phyloP scores from a whole-genome alignment of 176 grass and related monocot species.

The Zizania latifolia region DNA sequence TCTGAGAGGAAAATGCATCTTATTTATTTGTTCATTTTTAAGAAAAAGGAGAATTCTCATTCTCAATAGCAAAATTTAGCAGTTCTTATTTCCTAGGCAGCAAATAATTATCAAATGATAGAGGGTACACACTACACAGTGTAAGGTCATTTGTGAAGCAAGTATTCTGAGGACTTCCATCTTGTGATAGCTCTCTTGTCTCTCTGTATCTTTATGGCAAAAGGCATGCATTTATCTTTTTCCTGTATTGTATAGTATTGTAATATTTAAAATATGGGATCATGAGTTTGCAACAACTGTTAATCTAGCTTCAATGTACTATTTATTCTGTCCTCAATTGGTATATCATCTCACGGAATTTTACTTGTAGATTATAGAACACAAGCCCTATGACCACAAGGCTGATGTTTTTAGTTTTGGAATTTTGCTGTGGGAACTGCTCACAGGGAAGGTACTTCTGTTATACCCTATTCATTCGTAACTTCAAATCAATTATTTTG shows the following conservation, averaged over 20 bases:
- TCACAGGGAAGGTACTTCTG: constrained; percentile 82
- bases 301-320: background rate
- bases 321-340: background rate
- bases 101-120: background rate
- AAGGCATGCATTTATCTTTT: background rate
- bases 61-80: background rate
- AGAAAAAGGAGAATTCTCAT: background rate
- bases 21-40: background rate
- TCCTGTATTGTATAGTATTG: background rate
- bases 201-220: background rate
- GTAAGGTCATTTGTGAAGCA: background rate
- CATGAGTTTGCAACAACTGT: background rate
- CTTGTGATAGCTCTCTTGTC: background rate
- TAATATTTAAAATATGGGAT: background rate
- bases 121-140: background rate
- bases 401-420: constrained; percentile 99
- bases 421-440: constrained; percentile 89
- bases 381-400: constrained; percentile 98
- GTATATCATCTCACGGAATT: constrained; percentile 4
- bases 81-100: background rate
- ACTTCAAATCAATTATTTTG: constrained; percentile 11
- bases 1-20: background rate
- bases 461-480: constrained; percentile 6
- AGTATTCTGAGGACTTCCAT: background rate
- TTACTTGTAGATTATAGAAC: constrained; percentile 79